These are phyloP conservation scores for Glycine tomentella DNA, from an alignment of 306 rosid species.

Conservation along the genomic window DNA sequence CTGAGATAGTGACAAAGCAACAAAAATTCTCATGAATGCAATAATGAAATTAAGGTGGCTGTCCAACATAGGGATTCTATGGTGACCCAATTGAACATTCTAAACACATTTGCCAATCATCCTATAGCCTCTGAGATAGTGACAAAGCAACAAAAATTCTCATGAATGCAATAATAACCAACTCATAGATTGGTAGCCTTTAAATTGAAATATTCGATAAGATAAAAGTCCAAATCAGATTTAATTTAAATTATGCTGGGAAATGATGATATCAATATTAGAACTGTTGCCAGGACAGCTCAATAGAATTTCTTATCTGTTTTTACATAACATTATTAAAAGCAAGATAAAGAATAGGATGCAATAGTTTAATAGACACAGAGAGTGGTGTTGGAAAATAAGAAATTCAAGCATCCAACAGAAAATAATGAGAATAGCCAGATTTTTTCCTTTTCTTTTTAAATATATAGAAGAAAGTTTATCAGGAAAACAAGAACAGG, in stretches of 20 bases:
- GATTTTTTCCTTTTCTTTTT: no score
- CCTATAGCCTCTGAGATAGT: no score
- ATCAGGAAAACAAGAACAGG: not conserved
- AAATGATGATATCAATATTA: slow-evolving; percentile 10
- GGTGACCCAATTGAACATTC: no score
- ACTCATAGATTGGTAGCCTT: not conserved
- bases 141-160: no score
- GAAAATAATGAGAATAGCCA: slow-evolving; percentile 1
- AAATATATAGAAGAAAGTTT: not conserved
- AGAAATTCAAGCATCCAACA: slow-evolving; percentile 32
- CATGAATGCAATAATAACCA: not conserved
- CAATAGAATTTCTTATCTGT: not conserved
- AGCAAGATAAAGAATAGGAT: not conserved
- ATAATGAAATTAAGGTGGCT: no score
- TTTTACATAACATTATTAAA: slow-evolving; percentile 7
- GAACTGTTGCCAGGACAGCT: not conserved
- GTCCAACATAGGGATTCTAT: no score
- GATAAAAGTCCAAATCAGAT: not conserved
- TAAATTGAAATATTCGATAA: not conserved
- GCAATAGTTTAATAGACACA: not conserved
- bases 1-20: no score
- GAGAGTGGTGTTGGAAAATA: not conserved
- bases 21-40: no score
- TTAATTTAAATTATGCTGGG: slow-evolving; percentile 6
- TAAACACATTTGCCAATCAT: no score